Conservation (phyloP, 1,139 yeast genomes). For the Yamadazyma triangularis region DNA sequence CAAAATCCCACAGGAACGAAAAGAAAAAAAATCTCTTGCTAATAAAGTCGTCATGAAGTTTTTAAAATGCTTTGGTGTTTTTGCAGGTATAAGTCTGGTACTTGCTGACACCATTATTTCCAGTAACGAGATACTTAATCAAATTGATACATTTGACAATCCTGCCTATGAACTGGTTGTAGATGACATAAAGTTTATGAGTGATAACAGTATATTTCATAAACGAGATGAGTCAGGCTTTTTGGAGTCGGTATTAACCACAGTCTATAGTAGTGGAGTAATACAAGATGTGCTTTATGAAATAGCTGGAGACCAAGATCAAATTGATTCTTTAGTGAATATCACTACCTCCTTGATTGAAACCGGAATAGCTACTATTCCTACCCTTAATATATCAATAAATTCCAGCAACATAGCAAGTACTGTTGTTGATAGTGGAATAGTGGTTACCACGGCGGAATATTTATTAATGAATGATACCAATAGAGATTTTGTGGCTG, state of each 20-base stretch:
- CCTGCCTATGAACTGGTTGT: conserved; percentile 7
- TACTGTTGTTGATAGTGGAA: conserved; percentile 20
- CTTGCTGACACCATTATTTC: neutral
- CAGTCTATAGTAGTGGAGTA: conserved; percentile 26
- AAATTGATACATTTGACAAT: conserved; percentile 5
- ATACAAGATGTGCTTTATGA: conserved; percentile 25
- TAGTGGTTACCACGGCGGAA: conserved; percentile 20
- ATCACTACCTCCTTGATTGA: conserved; percentile 12
- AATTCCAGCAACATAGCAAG: conserved; percentile 18
- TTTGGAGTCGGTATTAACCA: conserved; percentile 15
- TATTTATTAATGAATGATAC: conserved; percentile 26
- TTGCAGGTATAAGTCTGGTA: neutral
- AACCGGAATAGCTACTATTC: conserved; percentile 6
- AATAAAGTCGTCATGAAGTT: neutral
- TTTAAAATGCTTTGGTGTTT: neutral
- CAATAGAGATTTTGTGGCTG: conserved; percentile 22
- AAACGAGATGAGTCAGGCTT: conserved; percentile 16
- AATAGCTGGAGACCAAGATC: conserved; percentile 19
- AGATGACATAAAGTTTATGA: conserved; percentile 8
- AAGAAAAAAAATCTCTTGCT: no score
- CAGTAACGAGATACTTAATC: neutral
- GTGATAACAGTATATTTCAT: conserved; percentile 6
- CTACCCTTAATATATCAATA: conserved; percentile 17
- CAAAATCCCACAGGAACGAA: no score
- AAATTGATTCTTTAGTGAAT: conserved; percentile 21